These are phyloP conservation scores for Ophiocordyceps camponoti-leonardi DNA, from an alignment of 2,329 filamentous ascomycete species.

Conservation along the genomic window DNA sequence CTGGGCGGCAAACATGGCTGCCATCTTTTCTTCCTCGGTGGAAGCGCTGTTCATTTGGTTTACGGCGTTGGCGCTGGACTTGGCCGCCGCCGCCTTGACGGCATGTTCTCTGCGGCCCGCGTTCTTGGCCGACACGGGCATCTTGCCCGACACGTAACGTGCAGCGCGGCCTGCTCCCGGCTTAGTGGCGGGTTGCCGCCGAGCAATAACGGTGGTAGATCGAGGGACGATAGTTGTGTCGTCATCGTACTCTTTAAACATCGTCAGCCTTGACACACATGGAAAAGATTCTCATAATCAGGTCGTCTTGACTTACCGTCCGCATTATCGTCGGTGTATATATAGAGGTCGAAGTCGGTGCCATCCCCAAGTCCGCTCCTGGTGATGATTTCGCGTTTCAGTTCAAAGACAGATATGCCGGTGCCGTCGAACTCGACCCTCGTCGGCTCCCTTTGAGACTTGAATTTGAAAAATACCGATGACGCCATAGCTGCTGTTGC, in stretches of 20 bases:
- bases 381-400: slow-evolving; percentile 96
- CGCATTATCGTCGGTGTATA: slow-evolving; percentile 80
- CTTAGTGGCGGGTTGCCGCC: slow-evolving; percentile 67
- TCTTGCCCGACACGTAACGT: slow-evolving; percentile 90
- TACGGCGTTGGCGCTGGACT: slow-evolving; percentile 39
- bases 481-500: slow-evolving; percentile 52
- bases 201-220: slow-evolving; percentile 83
- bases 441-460: slow-evolving; percentile 90
- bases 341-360: slow-evolving; percentile 87
- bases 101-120: slow-evolving; percentile 47
- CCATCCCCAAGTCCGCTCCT: slow-evolving; percentile 89
- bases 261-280: slow-evolving; percentile 10
- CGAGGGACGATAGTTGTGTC: slow-evolving; percentile 95
- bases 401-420: slow-evolving; percentile 92
- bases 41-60: slow-evolving; percentile 58
- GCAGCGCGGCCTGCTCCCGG: slow-evolving; percentile 80
- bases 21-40: slow-evolving; percentile 88
- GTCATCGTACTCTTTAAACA: slow-evolving; percentile 70
- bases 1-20: slow-evolving; percentile 79
- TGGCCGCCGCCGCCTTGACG: slow-evolving; percentile 38
- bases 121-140: slow-evolving; percentile 77
- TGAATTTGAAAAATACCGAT: slow-evolving; percentile 99
- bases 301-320: slow-evolving; percentile 43
- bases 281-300: background rate
- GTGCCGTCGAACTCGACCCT: slow-evolving; percentile 95